A percentile compares a stretch with the other conserved stretches of the same genome.
phyloP scores from a whole-genome alignment of 2,329 filamentous ascomycete species.

The Alternaria dauci region DNA sequence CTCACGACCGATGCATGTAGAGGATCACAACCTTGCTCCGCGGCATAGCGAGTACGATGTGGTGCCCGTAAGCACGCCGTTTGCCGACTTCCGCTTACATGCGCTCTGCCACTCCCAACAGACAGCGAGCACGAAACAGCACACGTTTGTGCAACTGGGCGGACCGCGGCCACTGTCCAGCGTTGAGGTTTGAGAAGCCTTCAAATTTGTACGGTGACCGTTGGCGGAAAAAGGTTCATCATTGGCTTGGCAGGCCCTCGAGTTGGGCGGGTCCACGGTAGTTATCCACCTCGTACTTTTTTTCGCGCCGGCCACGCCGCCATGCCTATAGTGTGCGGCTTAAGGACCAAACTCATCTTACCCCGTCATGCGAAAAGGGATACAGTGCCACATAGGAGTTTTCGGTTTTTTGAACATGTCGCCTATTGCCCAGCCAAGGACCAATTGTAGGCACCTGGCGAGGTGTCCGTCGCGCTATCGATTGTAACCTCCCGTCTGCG shows the following conservation, averaged over 20 bases:
- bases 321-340: neutral
- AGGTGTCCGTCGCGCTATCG: slow-evolving; percentile 22
- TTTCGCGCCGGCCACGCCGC: slow-evolving; percentile 22
- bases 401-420: slow-evolving; percentile 16
- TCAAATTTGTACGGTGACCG: neutral
- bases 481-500: slow-evolving; percentile 12
- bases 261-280: slow-evolving; percentile 13
- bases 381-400: slow-evolving; percentile 20
- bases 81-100: neutral
- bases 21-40: slow-evolving; percentile 1
- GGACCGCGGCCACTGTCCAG: neutral
- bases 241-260: slow-evolving; percentile 11
- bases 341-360: slow-evolving; percentile 17
- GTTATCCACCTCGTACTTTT: slow-evolving; percentile 20
- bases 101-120: slow-evolving; percentile 2
- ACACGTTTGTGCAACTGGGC: neutral
- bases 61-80: neutral
- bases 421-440: slow-evolving; percentile 5
- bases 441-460: neutral
- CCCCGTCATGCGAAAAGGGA: slow-evolving; percentile 19
- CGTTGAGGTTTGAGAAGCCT: slow-evolving; percentile 15
- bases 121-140: neutral
- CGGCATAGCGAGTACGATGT: slow-evolving; percentile 1
- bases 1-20: slow-evolving; percentile 3
- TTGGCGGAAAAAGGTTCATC: slow-evolving; percentile 1